A percentile compares a stretch with the other conserved stretches of the same genome.
Conservation (phyloP, 495 filamentous ascomycete genomes). For the Penicillium canescens region DNA sequence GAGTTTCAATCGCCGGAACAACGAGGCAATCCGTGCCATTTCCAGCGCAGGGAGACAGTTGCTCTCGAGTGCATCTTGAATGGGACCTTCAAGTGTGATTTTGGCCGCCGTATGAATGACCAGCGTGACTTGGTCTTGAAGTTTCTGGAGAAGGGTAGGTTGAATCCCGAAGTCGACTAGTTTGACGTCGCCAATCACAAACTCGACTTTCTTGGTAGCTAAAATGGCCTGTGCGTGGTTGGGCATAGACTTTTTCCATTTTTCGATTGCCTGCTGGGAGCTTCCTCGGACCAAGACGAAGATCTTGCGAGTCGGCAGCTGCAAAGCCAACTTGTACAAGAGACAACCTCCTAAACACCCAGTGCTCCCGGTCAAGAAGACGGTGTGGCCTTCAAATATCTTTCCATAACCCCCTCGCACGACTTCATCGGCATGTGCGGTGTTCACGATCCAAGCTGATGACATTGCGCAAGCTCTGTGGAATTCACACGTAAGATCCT, state of each 20-base stretch:
- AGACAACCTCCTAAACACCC: constrained; percentile 40
- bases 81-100: constrained; percentile 31
- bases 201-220: constrained; percentile 28
- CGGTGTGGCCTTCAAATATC: constrained; percentile 28
- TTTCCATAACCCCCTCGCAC: constrained; percentile 29
- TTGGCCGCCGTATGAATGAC: constrained; percentile 41
- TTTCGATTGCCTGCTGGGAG: constrained; percentile 28
- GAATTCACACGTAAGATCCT: too few relatives aligned
- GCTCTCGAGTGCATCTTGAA: constrained; percentile 34
- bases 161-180: constrained; percentile 29
- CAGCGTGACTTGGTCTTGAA: constrained; percentile 33
- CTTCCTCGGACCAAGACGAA: constrained; percentile 32
- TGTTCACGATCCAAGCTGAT: neutral
- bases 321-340: constrained; percentile 37
- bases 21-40: constrained; percentile 29
- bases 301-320: constrained; percentile 36
- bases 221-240: constrained; percentile 31
- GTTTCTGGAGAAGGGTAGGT: constrained; percentile 9
- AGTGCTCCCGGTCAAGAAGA: constrained; percentile 40
- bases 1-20: constrained; percentile 32
- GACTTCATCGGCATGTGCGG: constrained; percentile 21
- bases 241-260: constrained; percentile 35
- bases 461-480: constrained; percentile 12
- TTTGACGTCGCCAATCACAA: constrained; percentile 35
- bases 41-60: constrained; percentile 40